Evolutionary conservation across 148 eudicot species (phyloP).

Genomic region (Pharnaceum exiguum): DNA sequence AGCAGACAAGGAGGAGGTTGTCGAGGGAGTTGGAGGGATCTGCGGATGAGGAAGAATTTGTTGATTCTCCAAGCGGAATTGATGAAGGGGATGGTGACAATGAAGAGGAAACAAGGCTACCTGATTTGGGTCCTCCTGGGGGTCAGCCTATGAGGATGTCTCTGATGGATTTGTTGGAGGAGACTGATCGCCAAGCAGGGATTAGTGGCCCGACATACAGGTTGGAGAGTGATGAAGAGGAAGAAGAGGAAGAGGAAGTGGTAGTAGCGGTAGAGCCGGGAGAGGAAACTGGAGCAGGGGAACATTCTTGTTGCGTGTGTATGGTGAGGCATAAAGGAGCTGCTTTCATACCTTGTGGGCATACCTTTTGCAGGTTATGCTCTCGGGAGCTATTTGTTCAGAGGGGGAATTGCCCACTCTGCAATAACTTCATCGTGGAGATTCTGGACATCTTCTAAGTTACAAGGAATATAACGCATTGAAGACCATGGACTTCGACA

Average conservation of each 20-base stretch:
- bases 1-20: slow-evolving; percentile 36
- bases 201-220: slow-evolving; percentile 44
- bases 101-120: slow-evolving; percentile 16
- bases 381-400: slow-evolving; percentile 77
- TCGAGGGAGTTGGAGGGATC: slow-evolving; percentile 19
- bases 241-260: slow-evolving; percentile 49
- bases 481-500: not conserved
- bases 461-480: not conserved
- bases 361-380: slow-evolving; percentile 81
- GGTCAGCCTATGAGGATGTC: slow-evolving; percentile 54
- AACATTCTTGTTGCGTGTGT: slow-evolving; percentile 63
- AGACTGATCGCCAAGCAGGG: slow-evolving; percentile 63
- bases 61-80: slow-evolving; percentile 1
- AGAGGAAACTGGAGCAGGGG: slow-evolving; percentile 24
- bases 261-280: slow-evolving; percentile 23
- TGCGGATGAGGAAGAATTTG: slow-evolving; percentile 20
- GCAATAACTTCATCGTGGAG: slow-evolving; percentile 73
- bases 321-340: slow-evolving; percentile 84
- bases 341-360: slow-evolving; percentile 79
- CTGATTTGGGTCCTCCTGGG: slow-evolving; percentile 1
- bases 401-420: slow-evolving; percentile 75
- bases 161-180: slow-evolving; percentile 82
- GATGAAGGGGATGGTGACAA: not conserved
- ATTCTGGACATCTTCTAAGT: slow-evolving; percentile 68
- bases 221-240: slow-evolving; percentile 35